Percentiles rank a stretch among this genome's conserved stretches.
Conservation (phyloP, 2,329 filamentous ascomycete species). For the Mycocentrospora acerina region DNA sequence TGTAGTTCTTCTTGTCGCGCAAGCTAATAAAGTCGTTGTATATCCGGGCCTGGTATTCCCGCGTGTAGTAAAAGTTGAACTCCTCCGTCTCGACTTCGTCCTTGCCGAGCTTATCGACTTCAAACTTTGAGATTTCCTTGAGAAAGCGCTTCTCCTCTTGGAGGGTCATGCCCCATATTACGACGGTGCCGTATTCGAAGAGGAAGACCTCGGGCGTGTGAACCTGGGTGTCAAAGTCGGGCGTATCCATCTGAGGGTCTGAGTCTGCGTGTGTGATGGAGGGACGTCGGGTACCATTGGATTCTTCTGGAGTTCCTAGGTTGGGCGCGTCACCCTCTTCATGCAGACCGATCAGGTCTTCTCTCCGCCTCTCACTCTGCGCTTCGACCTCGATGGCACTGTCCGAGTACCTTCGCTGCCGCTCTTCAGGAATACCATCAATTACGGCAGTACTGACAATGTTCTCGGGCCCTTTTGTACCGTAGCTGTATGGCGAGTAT, state of each 20-base stretch:
- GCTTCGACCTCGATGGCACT: conserved; percentile 70
- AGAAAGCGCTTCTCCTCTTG: conserved; percentile 86
- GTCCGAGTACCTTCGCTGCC: conserved; percentile 70
- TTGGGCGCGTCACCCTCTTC: conserved; percentile 37
- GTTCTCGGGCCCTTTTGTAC: conserved; percentile 45
- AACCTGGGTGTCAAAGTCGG: conserved; percentile 82
- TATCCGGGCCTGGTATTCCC: conserved; percentile 95
- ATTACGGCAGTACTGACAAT: conserved; percentile 38
- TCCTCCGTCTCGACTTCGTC: conserved; percentile 94
- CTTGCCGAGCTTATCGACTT: conserved; percentile 81
- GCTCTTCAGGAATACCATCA: conserved; percentile 24
- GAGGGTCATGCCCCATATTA: conserved; percentile 98
- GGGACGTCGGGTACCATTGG: conserved; percentile 25
- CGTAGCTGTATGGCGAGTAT: conserved; percentile 89
- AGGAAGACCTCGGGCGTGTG: conserved; percentile 94
- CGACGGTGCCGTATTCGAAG: conserved; percentile 95
- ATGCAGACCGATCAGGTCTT: conserved; percentile 66
- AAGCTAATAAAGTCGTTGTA: conserved; percentile 99
- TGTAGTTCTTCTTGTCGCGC: conserved; percentile 92
- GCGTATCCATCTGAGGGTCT: conserved; percentile 45
- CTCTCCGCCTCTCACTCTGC: conserved; percentile 56
- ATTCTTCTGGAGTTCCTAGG: conserved; percentile 28
- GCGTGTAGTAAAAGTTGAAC: conserved; percentile 99
- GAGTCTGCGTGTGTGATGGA: conserved; percentile 32
- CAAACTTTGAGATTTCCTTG: conserved; percentile 92